Evolutionary conservation across 2,329 filamentous ascomycete genomes (phyloP).

Genomic region (Fonsecaea monophora): DNA sequence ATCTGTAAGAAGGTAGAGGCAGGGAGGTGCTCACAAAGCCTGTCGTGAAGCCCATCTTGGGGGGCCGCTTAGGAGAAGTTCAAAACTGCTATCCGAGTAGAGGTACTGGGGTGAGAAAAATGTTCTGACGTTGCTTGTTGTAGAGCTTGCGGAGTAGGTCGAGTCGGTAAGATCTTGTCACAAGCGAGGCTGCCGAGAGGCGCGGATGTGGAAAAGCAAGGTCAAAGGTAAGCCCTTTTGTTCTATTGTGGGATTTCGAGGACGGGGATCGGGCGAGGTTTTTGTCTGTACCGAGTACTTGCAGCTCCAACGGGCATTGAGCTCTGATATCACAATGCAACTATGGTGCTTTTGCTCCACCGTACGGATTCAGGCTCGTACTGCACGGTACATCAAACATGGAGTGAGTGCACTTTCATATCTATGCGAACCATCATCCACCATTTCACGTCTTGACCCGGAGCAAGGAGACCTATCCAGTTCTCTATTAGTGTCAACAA

Average conservation of each 20-base stretch:
- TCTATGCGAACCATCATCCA: too few species aligned
- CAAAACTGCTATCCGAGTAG: not conserved
- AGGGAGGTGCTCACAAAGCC: slow-evolving; percentile 68
- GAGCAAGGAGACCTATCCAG: too few species aligned
- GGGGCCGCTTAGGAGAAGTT: not conserved
- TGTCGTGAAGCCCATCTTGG: slow-evolving; percentile 72
- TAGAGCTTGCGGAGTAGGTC: not conserved
- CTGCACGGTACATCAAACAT: too few species aligned
- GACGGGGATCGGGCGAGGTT: too few species aligned
- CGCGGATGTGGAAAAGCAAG: too few species aligned
- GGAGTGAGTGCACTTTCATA: too few species aligned
- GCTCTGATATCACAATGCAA: slow-evolving; percentile 2
- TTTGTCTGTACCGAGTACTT: not conserved
- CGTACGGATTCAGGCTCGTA: not conserved
- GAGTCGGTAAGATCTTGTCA: not conserved
- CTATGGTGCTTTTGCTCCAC: not conserved
- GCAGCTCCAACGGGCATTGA: not conserved
- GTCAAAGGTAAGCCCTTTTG: not conserved
- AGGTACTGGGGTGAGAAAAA: not conserved
- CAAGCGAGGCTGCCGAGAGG: not conserved
- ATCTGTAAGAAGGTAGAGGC: not conserved
- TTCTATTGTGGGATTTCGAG: not conserved
- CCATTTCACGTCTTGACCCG: too few species aligned
- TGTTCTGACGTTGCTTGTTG: not conserved
- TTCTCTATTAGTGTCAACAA: too few species aligned